These are phyloP conservation scores for Bruguiera gymnorhiza DNA, from an alignment of 345 rosid genomes.

Conservation along the genomic window DNA sequence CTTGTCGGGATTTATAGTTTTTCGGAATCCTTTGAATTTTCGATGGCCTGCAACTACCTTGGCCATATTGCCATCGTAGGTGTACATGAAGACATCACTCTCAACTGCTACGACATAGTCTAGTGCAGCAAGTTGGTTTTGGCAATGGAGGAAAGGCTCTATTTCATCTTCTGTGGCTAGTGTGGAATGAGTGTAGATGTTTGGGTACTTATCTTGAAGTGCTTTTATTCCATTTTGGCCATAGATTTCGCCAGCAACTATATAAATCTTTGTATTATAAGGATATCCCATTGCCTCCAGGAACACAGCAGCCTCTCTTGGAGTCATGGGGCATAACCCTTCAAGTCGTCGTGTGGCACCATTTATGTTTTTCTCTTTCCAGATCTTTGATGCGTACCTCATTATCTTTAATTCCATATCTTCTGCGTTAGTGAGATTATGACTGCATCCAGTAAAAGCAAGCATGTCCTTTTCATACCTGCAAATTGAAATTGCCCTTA, in stretches of 20 bases:
- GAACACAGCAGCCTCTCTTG: conserved; percentile 61
- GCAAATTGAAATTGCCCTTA: conserved; percentile 4
- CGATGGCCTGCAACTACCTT: conserved; percentile 72
- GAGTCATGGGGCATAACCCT: conserved; percentile 74
- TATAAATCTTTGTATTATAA: conserved; percentile 52
- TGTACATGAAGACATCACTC: conserved; percentile 58
- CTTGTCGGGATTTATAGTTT: conserved; percentile 71
- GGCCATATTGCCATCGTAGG: conserved; percentile 84
- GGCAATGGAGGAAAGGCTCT: conserved; percentile 29
- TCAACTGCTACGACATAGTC: conserved; percentile 62
- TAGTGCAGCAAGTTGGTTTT: conserved; percentile 67
- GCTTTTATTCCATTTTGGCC: conserved; percentile 44
- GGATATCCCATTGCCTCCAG: conserved; percentile 72
- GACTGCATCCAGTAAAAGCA: conserved; percentile 73
- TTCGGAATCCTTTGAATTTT: conserved; percentile 60
- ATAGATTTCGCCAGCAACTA: conserved; percentile 69
- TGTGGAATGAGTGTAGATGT: conserved; percentile 43
- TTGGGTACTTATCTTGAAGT: conserved; percentile 51
- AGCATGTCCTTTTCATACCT: conserved; percentile 86
- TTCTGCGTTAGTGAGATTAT: conserved; percentile 53
- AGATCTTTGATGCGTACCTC: conserved; percentile 44
- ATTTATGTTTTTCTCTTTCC: conserved; percentile 64
- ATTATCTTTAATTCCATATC: conserved; percentile 36
- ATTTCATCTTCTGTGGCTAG: conserved; percentile 59
- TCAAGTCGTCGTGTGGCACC: conserved; percentile 35